Percentiles rank a stretch among this genome's conserved stretches.
Evolutionary conservation across 163 green algal genomes (phyloP).

Genomic region (Trebouxiophyceae sp.): DNA sequence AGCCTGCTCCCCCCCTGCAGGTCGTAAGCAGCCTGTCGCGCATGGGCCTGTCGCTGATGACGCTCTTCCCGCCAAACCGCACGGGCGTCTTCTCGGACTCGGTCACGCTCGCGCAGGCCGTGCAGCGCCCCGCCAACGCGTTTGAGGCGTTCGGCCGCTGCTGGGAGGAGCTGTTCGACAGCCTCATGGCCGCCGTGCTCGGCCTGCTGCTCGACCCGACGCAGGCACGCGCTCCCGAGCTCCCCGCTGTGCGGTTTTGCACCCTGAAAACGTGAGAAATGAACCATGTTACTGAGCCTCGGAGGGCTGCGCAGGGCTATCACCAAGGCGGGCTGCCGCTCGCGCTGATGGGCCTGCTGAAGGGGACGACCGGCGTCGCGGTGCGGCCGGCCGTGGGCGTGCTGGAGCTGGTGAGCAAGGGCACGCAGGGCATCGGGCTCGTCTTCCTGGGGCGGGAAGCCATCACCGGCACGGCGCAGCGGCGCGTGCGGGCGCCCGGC

Average conservation of each 20-base stretch:
- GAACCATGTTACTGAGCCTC: too few relatives aligned
- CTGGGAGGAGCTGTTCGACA: constrained; percentile 27
- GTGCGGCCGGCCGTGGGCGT: constrained; percentile 52
- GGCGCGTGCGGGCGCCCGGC: constrained; percentile 59
- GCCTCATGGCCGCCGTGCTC: constrained; percentile 13
- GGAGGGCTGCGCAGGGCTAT: constrained; percentile 36
- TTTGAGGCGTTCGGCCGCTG: constrained; percentile 34
- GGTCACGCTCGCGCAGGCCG: constrained; percentile 28
- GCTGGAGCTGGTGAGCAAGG: constrained; percentile 51
- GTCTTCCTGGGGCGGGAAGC: constrained; percentile 65
- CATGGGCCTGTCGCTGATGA: constrained; percentile 33
- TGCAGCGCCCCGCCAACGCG: constrained; percentile 37
- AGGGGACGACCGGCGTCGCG: constrained; percentile 52
- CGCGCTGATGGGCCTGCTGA: constrained; percentile 45
- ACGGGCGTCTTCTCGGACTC: constrained; percentile 26
- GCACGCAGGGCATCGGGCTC: constrained; percentile 53
- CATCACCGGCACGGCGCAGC: constrained; percentile 58
- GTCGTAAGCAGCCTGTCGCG: constrained; percentile 31
- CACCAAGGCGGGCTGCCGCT: constrained; percentile 25
- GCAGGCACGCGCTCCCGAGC: constrained; percentile 9
- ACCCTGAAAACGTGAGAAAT: background rate
- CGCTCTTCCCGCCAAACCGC: constrained; percentile 28
- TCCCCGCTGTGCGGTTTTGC: too few relatives aligned
- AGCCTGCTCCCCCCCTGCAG: background rate
- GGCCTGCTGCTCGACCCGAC: constrained; percentile 46